A percentile compares a stretch with the other conserved stretches of the same genome.
Evolutionary conservation across 2,329 filamentous ascomycete genomes (phyloP).

Genomic region (Aspergillus caelatus): DNA sequence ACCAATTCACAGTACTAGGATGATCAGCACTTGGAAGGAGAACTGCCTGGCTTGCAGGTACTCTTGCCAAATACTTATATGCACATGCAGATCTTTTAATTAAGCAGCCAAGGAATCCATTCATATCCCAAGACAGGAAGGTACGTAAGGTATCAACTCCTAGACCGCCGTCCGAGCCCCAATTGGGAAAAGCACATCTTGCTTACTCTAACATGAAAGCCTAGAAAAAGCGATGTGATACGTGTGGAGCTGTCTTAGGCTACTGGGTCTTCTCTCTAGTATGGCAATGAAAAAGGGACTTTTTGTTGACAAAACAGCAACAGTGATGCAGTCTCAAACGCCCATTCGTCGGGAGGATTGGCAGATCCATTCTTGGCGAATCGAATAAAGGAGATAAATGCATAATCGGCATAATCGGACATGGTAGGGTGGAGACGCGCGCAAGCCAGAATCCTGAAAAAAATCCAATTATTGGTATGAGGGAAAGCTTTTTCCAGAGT

Average conservation of each 20-base stretch:
- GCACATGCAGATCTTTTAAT: not conserved
- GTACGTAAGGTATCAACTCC: not conserved
- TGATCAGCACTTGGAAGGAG: not conserved
- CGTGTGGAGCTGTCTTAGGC: slow-evolving; percentile 4
- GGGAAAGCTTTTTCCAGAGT: not conserved
- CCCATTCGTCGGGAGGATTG: slow-evolving; percentile 7
- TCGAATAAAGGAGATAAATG: not conserved
- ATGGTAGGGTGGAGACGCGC: not conserved
- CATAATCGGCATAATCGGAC: not conserved
- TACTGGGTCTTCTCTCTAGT: not conserved
- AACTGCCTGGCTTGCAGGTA: not conserved
- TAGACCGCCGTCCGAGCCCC: not conserved
- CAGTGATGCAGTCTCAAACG: slow-evolving; percentile 1
- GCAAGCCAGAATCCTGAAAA: not conserved
- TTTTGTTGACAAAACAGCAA: not conserved
- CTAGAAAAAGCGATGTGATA: not conserved
- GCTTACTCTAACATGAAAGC: not conserved
- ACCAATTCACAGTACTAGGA: not conserved
- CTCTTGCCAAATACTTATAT: not conserved
- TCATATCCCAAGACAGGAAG: not conserved
- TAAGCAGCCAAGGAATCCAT: not conserved
- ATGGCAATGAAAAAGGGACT: not conserved
- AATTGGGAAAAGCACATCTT: not conserved
- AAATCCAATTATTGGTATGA: not conserved
- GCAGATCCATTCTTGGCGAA: slow-evolving; percentile 17